Evolutionary conservation across 179 eudicot species (phyloP).

Genomic region (Silene vulgaris): DNA sequence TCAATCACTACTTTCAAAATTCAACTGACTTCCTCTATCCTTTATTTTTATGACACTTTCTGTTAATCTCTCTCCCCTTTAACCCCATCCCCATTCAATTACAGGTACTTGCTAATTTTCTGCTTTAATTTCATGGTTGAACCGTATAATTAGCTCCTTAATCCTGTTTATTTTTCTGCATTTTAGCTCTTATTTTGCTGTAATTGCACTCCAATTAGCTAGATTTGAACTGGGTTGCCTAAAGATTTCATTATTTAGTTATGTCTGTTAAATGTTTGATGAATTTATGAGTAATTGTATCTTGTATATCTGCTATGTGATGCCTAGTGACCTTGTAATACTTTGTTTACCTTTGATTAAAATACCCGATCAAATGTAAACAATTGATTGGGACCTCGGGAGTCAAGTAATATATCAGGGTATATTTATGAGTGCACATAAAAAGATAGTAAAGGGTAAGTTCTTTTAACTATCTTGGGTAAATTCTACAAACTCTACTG

Average conservation of each 20-base stretch:
- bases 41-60: background rate
- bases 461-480: too few relatives aligned
- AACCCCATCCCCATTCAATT: background rate
- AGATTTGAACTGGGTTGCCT: constrained; percentile 20
- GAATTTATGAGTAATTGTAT: background rate
- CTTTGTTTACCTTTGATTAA: too few relatives aligned
- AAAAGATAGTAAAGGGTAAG: too few relatives aligned
- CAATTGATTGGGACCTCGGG: too few relatives aligned
- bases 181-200: background rate
- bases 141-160: background rate
- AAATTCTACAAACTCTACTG: too few relatives aligned
- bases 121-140: background rate
- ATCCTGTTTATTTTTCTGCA: background rate
- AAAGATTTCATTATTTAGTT: constrained; percentile 15
- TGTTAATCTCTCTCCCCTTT: constrained; percentile 1
- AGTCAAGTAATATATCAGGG: background rate
- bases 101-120: constrained; percentile 22
- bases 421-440: too few relatives aligned
- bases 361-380: too few relatives aligned
- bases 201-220: constrained; percentile 2
- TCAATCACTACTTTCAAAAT: background rate
- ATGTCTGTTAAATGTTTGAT: constrained; percentile 26
- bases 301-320: background rate
- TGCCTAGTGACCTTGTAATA: background rate
- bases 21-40: background rate